Conservation (phyloP, 139 green algal genomes). For the Closterium sp. region DNA sequence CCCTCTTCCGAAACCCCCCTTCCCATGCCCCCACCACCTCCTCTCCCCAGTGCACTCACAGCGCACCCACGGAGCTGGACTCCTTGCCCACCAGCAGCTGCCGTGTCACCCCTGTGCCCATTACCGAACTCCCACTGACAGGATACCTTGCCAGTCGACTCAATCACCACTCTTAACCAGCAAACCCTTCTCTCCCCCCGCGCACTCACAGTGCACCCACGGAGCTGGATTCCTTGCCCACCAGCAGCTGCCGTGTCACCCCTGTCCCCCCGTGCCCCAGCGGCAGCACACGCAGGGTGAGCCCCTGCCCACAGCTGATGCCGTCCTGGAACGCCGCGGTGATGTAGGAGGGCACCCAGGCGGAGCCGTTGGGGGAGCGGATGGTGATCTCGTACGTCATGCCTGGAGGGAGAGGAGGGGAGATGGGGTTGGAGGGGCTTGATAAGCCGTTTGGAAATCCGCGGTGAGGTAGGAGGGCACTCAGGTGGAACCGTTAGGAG, state of each 20-base stretch:
- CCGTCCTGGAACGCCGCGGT: slow-evolving; percentile 7
- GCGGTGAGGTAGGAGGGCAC: neutral
- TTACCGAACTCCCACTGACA: neutral
- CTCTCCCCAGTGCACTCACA: neutral
- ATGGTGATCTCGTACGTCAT: slow-evolving; percentile 33
- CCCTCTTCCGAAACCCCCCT: too few relatives aligned
- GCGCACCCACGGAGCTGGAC: neutral
- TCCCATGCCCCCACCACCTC: too few relatives aligned
- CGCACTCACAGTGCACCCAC: neutral
- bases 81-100: neutral
- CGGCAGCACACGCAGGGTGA: slow-evolving; percentile 1
- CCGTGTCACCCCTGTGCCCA: too few relatives aligned
- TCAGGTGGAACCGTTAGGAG: neutral
- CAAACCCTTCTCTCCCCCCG: neutral
- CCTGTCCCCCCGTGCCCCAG: neutral
- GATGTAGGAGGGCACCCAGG: neutral
- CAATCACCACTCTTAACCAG: too few relatives aligned
- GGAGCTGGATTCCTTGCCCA: neutral
- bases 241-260: neutral
- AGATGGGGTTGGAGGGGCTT: neutral
- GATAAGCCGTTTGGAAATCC: neutral
- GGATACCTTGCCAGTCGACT: too few relatives aligned
- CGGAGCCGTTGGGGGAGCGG: neutral
- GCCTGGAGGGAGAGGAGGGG: neutral
- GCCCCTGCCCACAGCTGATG: neutral